phyloP scores from a whole-genome alignment of 2,329 filamentous ascomycete genomes.

The Elsinoe fawcettii region DNA sequence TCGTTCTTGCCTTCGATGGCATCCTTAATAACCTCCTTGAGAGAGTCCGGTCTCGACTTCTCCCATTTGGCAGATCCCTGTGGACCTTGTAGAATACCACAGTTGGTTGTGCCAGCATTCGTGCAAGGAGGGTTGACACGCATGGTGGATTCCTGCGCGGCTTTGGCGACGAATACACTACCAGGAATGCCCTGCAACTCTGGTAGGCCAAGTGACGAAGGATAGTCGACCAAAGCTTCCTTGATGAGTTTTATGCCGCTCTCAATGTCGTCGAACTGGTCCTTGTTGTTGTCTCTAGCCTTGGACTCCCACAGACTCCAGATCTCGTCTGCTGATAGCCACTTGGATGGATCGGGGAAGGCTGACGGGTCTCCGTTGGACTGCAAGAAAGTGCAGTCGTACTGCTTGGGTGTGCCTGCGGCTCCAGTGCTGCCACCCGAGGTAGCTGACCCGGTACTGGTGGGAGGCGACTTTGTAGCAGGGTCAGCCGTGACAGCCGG shows the following conservation, averaged over 20 bases:
- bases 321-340: slow-evolving; percentile 1
- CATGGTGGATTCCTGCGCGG: slow-evolving; percentile 1
- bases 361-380: not conserved
- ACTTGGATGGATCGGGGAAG: slow-evolving; percentile 3
- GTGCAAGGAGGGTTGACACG: slow-evolving; percentile 6
- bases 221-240: slow-evolving; percentile 1
- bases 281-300: not conserved
- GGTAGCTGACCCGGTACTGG: not conserved
- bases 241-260: not conserved
- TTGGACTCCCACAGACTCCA: not conserved
- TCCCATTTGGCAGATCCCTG: slow-evolving; percentile 1
- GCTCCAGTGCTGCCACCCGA: not conserved
- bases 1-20: slow-evolving; percentile 5
- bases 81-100: slow-evolving; percentile 1
- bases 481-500: not conserved
- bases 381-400: slow-evolving; percentile 5
- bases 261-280: not conserved
- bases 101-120: slow-evolving; percentile 6
- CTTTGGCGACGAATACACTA: slow-evolving; percentile 3
- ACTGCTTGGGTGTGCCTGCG: slow-evolving; percentile 2
- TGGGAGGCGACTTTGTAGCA: not conserved
- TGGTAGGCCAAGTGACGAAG: not conserved
- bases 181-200: not conserved
- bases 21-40: slow-evolving; percentile 2
- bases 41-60: not conserved